Conservation (phyloP, 2,329 filamentous ascomycete genomes). For the Massarina eburnea region DNA sequence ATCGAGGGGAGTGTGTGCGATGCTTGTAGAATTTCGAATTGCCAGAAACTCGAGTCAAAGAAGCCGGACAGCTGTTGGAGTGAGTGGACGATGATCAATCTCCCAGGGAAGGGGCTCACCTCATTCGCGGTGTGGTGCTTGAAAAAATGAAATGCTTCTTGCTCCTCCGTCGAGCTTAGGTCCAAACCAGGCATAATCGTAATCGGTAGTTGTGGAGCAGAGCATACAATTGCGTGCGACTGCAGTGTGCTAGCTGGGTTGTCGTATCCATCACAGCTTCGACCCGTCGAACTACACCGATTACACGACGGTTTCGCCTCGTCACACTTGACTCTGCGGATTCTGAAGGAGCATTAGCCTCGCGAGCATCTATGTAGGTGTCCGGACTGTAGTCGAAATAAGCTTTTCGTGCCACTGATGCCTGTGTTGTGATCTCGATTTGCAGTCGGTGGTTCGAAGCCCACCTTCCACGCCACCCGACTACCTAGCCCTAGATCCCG, state of each 20-base stretch:
- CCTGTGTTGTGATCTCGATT: no score
- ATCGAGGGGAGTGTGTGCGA: slow-evolving; percentile 33
- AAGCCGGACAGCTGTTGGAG: slow-evolving; percentile 21
- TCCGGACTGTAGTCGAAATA: slow-evolving; percentile 4
- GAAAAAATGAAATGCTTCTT: slow-evolving; percentile 35
- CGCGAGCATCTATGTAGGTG: neutral
- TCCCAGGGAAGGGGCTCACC: neutral
- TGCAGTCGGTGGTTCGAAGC: neutral
- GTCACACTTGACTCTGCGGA: slow-evolving; percentile 38
- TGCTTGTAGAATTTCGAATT: slow-evolving; percentile 33
- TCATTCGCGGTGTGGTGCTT: slow-evolving; percentile 25
- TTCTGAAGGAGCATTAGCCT: slow-evolving; percentile 17
- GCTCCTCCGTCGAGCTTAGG: slow-evolving; percentile 24
- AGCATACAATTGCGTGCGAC: slow-evolving; percentile 4
- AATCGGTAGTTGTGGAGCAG: slow-evolving; percentile 8
- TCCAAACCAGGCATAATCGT: slow-evolving; percentile 16
- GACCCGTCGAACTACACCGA: slow-evolving; percentile 34
- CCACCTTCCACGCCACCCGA: neutral
- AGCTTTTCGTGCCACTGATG: neutral
- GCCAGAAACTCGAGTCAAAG: slow-evolving; percentile 36
- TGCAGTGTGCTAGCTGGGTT: neutral
- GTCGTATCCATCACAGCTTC: slow-evolving; percentile 36
- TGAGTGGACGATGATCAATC: neutral
- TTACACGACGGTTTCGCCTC: slow-evolving; percentile 34
- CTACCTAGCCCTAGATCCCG: neutral